A percentile compares a stretch with the other conserved stretches of the same genome.
These are phyloP conservation scores for Solanum lycopersicoides DNA, from an alignment of 257 asterid genomes.

Conservation along the genomic window DNA sequence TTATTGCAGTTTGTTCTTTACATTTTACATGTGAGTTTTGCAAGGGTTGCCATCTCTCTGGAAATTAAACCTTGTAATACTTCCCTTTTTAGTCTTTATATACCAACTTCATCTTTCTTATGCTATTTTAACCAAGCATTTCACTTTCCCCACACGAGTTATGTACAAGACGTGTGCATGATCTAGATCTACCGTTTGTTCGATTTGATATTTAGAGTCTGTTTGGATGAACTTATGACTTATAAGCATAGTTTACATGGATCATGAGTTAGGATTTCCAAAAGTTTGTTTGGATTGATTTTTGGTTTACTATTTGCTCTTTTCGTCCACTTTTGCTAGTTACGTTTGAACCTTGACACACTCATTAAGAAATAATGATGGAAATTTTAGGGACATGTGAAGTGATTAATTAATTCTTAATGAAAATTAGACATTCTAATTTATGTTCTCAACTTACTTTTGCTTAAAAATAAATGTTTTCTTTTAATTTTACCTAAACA, in stretches of 20 bases:
- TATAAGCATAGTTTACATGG: background rate
- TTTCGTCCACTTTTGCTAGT: too few relatives aligned
- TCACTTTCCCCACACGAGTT: background rate
- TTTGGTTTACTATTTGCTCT: too few relatives aligned
- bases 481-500: too few relatives aligned
- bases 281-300: background rate
- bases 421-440: too few relatives aligned
- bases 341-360: background rate
- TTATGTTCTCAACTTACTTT: too few relatives aligned
- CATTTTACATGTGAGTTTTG: background rate
- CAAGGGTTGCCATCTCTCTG: background rate
- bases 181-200: background rate
- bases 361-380: background rate
- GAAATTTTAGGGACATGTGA: too few relatives aligned
- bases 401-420: too few relatives aligned
- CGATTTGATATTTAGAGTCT: background rate
- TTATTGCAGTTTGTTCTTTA: background rate
- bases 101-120: background rate
- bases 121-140: background rate
- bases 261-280: background rate
- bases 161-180: background rate
- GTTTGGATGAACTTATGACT: background rate
- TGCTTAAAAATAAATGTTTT: too few relatives aligned
- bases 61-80: background rate
- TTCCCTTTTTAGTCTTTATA: background rate